Conservation (phyloP, 352 stramenopile genomes). For the Phytophthora lateralis region DNA sequence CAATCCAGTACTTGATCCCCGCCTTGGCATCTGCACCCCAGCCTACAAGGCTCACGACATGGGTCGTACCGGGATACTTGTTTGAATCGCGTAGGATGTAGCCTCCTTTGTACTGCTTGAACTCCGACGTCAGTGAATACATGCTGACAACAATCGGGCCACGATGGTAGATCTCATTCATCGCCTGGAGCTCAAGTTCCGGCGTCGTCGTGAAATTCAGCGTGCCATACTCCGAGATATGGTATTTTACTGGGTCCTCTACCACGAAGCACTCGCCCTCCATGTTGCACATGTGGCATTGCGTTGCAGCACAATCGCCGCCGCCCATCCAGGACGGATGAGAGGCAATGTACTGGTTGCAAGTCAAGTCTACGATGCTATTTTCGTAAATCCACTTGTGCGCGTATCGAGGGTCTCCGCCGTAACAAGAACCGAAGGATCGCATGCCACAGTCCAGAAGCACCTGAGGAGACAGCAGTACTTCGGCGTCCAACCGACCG, state of each 20-base stretch:
- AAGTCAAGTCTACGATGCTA: constrained; percentile 81
- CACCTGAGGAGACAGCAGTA: constrained; percentile 71
- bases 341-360: constrained; percentile 81
- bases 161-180: constrained; percentile 97
- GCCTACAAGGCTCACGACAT: constrained; percentile 94
- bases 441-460: constrained; percentile 83
- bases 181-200: constrained; percentile 80
- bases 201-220: constrained; percentile 71
- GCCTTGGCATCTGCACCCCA: constrained; percentile 87
- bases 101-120: constrained; percentile 90
- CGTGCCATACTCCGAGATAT: constrained; percentile 75
- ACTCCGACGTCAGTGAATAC: constrained; percentile 75
- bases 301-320: constrained; percentile 57
- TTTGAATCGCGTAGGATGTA: constrained; percentile 89
- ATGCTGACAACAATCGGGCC: constrained; percentile 95
- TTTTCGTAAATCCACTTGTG: constrained; percentile 89
- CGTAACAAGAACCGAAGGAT: constrained; percentile 76
- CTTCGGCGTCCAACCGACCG: constrained; percentile 54
- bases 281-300: constrained; percentile 72
- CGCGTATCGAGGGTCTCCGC: constrained; percentile 79
- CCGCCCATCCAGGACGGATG: constrained; percentile 77
- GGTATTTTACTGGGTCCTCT: constrained; percentile 65
- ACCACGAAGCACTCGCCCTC: constrained; percentile 65
- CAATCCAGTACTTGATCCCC: constrained; percentile 95
- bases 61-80: constrained; percentile 69